Evolutionary conservation across 257 asterid species (phyloP), one percentile per base, ranked within the genome.

Genomic region (Scutellaria minor): DNA sequence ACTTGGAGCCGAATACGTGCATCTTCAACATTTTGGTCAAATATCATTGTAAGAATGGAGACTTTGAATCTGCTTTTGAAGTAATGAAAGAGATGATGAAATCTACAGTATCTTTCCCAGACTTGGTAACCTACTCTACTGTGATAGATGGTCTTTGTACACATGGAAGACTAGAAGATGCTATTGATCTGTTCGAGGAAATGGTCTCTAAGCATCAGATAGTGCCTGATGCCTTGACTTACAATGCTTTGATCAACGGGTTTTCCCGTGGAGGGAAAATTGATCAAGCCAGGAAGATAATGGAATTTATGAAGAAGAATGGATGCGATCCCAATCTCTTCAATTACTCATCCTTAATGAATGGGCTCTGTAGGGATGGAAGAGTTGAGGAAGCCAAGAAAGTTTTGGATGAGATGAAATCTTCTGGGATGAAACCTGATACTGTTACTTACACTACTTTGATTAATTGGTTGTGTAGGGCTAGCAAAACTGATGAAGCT

Each of bases 1-100:
- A 80, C 68, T 81, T 91, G 82, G 80, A 75, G 83, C 96, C 97
- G 22, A 94, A 94, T 55, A 73, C 98, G 1, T 91, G 98, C 79
- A 94, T 94, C 70, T 94, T 89, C 85, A 94, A 94, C 87, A 94
- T 94, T 68, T 75, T 91, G 79, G 91, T 94, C 74, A 91, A 94
- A 65, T 81, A 89, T 81, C 97, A 94, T 48, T 88, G 97, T 73
- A 87, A 48, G 84, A 87, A 81, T 24, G 93, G 90, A 18, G 95
- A 91, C 72, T 45, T 89, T 6, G 89, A 77, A 35, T 81, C 88
- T 40, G 97, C 99, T 27, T 83, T 85, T 72, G 88, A 81, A 77
- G 91, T 94, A 62, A 79, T 88, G 74, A 75, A 83, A 71, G 96
- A 85, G 87, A 94, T 91, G 99, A 90, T 85, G 81, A 85, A 83